Evolutionary conservation across 768 basidiomycete genomes (phyloP).

Genomic region (Tylopilus balloui): DNA sequence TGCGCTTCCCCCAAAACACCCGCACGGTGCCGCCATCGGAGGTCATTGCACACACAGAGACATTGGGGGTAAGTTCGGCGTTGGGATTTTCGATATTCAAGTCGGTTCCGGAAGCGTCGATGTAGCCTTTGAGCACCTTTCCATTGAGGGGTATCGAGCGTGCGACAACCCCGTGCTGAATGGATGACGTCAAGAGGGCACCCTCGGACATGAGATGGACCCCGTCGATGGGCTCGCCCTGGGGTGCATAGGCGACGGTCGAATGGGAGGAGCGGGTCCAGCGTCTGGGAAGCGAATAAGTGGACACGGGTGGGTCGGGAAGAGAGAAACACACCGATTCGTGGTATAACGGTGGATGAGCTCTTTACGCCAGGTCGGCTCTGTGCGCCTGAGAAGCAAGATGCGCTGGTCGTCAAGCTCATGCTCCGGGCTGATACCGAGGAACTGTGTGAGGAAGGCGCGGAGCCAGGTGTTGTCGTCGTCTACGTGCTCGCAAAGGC

Average conservation of each 20-base stretch:
- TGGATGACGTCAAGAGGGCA: slow-evolving; percentile 57
- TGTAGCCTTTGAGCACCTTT: slow-evolving; percentile 62
- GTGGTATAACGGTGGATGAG: slow-evolving; percentile 55
- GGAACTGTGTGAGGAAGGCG: slow-evolving; percentile 65
- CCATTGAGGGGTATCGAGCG: slow-evolving; percentile 70
- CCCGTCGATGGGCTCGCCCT: slow-evolving; percentile 49
- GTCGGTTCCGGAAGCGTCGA: slow-evolving; percentile 58
- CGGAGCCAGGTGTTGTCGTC: slow-evolving; percentile 78
- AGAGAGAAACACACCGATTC: slow-evolving; percentile 41
- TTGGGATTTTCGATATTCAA: slow-evolving; percentile 71
- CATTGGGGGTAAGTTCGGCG: slow-evolving; percentile 65
- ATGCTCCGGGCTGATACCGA: slow-evolving; percentile 62
- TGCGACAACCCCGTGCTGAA: slow-evolving; percentile 65
- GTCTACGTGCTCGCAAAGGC: slow-evolving; percentile 60
- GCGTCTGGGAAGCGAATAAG: slow-evolving; percentile 42
- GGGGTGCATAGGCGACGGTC: slow-evolving; percentile 60
- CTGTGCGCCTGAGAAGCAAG: slow-evolving; percentile 51
- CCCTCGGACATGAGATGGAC: slow-evolving; percentile 57
- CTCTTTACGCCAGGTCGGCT: slow-evolving; percentile 66
- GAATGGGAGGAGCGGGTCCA: slow-evolving; percentile 63
- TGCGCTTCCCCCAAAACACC: slow-evolving; percentile 68
- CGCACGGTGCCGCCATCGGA: slow-evolving; percentile 65
- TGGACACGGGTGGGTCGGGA: not conserved
- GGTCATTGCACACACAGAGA: slow-evolving; percentile 52
- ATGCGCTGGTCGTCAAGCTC: slow-evolving; percentile 44